Base-by-base conservation (phyloP, 2,329 filamentous ascomycete genomes). In the Epichloe brachyelytri region DNA sequence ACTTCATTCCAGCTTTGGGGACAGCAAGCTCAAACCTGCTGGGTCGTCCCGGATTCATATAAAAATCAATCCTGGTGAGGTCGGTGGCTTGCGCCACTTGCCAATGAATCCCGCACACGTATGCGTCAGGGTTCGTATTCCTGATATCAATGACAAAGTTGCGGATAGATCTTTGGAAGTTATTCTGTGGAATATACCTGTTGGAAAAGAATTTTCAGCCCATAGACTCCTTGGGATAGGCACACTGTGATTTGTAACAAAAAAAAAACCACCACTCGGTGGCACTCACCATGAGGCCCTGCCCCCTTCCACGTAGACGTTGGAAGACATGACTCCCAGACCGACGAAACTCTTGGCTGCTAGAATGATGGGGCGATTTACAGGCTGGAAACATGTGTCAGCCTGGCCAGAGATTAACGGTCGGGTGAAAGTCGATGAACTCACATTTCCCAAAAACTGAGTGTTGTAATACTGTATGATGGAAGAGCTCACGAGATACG, bases 381-480 rank as follows among this genome's bases (percentile, higher is more conserved):
- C 22, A 7, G 49, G 43, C 46, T 48, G 7, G 6, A 30, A 30
- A 10, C 26, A 30, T 4, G 26, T 4, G 26, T 30, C 26, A 30
- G 26, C 26, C 26, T 30, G 7, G 26, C 3, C 7, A 30, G 26
- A 30, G 1, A 10, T 3, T 0, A 4, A 30, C 8, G 8, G 26
- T 30, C 26, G 26, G 26, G 26, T 30, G 26, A 30, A 10, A 30
- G 26, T 10, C 26, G 26, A 30, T 30, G 2, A 30, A 47, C 53
- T 56, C 43, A 56, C 47, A 48, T 62, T 53, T 4, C 59, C 59
- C 49, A 83, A 71, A 14, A 84, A 64, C 62, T 82, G 75, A 5
- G 80, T 84, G 54, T 77, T 76, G 63, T 83, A 85, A 58, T 79
- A 82, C 58, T 80, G 72, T 49, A 80, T 72, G 54, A 85, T 79